A percentile compares a stretch with the other conserved stretches of the same genome.
Evolutionary conservation across 1,284 basidiomycete species (phyloP).

Genomic region (Puccinia polysora): DNA sequence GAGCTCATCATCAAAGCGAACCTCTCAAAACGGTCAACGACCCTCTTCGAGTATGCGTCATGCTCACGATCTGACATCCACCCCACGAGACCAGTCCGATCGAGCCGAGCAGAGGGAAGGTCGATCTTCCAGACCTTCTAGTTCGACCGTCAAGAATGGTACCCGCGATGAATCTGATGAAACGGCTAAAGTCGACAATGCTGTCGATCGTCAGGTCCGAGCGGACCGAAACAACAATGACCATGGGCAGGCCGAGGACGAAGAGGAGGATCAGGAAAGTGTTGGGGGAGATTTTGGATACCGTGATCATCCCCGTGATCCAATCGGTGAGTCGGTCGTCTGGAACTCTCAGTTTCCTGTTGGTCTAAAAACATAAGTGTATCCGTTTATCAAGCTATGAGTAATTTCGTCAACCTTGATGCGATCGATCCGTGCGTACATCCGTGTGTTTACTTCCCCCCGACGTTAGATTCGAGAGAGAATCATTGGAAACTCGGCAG

Average conservation of each 20-base stretch:
- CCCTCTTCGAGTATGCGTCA: background rate
- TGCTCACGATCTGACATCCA: slow-evolving; percentile 49
- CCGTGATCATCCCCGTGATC: slow-evolving; percentile 86
- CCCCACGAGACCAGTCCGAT: too few relatives aligned
- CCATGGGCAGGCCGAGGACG: slow-evolving; percentile 5
- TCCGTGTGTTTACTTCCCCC: too few relatives aligned
- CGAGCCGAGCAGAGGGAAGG: too few relatives aligned
- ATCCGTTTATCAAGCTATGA: too few relatives aligned
- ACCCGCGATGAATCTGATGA: too few relatives aligned
- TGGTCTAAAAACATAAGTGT: background rate
- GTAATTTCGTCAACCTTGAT: too few relatives aligned
- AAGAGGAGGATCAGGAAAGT: slow-evolving; percentile 60
- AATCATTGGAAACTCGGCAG: slow-evolving; percentile 73
- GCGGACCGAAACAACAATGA: slow-evolving; percentile 54
- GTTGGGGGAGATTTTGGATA: slow-evolving; percentile 85
- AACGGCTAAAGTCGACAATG: background rate
- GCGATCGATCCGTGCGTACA: too few relatives aligned
- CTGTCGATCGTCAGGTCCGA: slow-evolving; percentile 53
- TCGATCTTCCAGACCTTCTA: too few relatives aligned
- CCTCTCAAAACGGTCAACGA: too few relatives aligned
- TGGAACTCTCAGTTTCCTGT: slow-evolving; percentile 45
- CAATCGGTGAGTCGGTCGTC: slow-evolving; percentile 65
- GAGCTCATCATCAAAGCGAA: background rate
- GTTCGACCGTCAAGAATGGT: slow-evolving; percentile 60
- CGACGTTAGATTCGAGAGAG: slow-evolving; percentile 88